These are phyloP conservation scores for Ensete glaucum DNA, from an alignment of 176 grass and related monocot genomes.

Conservation along the genomic window DNA sequence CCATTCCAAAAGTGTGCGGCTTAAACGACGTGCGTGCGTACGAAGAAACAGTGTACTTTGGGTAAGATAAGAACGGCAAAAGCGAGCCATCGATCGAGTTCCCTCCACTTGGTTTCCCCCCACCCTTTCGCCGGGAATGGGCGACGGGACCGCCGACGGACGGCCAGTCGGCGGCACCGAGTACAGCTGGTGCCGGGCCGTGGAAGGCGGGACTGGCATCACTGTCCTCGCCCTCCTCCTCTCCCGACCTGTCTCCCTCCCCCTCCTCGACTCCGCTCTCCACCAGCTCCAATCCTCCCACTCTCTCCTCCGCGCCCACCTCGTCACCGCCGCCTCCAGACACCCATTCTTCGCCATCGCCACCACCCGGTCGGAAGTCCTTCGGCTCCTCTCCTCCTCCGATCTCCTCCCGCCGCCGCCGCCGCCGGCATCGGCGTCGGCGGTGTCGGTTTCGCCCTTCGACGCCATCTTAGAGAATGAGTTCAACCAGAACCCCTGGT, in stretches of 20 bases:
- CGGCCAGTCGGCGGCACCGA: constrained; percentile 51
- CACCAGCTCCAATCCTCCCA: constrained; percentile 39
- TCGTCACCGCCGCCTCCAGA: constrained; percentile 30
- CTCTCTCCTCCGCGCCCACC: constrained; percentile 41
- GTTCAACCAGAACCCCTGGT: constrained; percentile 76
- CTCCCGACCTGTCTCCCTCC: constrained; percentile 19
- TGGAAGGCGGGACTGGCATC: constrained; percentile 67
- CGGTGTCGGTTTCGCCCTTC: constrained; percentile 21
- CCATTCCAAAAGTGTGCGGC: too few relatives aligned
- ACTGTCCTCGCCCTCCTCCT: constrained; percentile 70
- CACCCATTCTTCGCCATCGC: constrained; percentile 37
- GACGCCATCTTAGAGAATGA: constrained; percentile 61
- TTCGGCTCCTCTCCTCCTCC: constrained; percentile 2
- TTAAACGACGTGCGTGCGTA: too few relatives aligned
- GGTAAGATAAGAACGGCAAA: too few relatives aligned
- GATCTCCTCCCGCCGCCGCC: constrained; percentile 1
- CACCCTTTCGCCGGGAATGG: neutral
- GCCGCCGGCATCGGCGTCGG: neutral
- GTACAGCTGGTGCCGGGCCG: constrained; percentile 63
- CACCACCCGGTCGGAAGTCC: neutral
- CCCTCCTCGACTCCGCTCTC: constrained; percentile 33
- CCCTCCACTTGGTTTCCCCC: too few relatives aligned
- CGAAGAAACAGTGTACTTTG: too few relatives aligned
- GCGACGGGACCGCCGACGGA: neutral
- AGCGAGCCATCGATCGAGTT: too few relatives aligned